These are phyloP conservation scores for Suhomyces chickasaworum DNA, from an alignment of 1,139 yeast species.

Conservation along the genomic window DNA sequence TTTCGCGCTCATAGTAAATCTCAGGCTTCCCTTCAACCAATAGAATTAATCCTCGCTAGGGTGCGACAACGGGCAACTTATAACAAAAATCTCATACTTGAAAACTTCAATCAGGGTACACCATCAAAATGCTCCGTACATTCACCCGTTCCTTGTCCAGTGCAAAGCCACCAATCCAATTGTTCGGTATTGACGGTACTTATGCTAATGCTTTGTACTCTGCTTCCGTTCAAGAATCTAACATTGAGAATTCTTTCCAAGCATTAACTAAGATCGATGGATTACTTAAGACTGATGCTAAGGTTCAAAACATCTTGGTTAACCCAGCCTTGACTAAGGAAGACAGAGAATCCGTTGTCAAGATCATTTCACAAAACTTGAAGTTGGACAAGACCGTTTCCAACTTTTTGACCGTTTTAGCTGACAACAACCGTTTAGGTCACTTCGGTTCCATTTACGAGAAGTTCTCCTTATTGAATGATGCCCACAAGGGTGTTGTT, in stretches of 20 bases:
- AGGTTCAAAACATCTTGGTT: slow-evolving; percentile 59
- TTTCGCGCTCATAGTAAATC: slow-evolving; percentile 2
- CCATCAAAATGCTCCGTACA: slow-evolving; percentile 48
- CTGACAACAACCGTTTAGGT: slow-evolving; percentile 92
- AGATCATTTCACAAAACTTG: slow-evolving; percentile 55
- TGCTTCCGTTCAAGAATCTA: slow-evolving; percentile 84
- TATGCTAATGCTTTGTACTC: slow-evolving; percentile 94
- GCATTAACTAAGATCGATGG: slow-evolving; percentile 63
- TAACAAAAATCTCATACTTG: slow-evolving; percentile 9
- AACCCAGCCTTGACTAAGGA: slow-evolving; percentile 83
- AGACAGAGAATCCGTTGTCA: slow-evolving; percentile 75
- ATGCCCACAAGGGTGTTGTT: slow-evolving; percentile 88
- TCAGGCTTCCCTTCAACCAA: slow-evolving; percentile 10
- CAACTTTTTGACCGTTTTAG: slow-evolving; percentile 81
- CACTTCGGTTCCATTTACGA: slow-evolving; percentile 65
- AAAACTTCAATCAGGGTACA: slow-evolving; percentile 7
- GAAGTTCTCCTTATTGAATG: slow-evolving; percentile 77
- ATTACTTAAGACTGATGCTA: slow-evolving; percentile 62
- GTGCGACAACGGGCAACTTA: slow-evolving; percentile 14
- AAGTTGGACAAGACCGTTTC: slow-evolving; percentile 72
- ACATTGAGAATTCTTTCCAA: slow-evolving; percentile 70
- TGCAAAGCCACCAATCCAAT: slow-evolving; percentile 87
- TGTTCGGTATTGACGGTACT: slow-evolving; percentile 95
- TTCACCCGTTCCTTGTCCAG: slow-evolving; percentile 74
- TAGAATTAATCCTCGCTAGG: slow-evolving; percentile 7